A percentile compares a stretch with the other conserved stretches of the same genome.
Conservation (phyloP, 176 grass and related monocot genomes). For the Triticum monococcum region DNA sequence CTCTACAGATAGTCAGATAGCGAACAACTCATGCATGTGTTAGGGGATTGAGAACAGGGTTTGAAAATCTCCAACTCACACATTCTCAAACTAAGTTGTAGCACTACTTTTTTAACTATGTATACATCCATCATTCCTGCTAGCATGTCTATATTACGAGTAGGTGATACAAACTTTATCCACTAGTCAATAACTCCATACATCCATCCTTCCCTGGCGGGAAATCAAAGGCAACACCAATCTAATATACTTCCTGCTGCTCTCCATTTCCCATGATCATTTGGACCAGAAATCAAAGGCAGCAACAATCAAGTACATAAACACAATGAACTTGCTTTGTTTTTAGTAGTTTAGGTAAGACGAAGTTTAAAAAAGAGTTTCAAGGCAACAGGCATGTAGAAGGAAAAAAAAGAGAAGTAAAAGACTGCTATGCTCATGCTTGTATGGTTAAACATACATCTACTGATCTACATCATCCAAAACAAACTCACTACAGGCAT, state of each 20-base stretch:
- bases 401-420: neutral
- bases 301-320: neutral
- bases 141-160: neutral
- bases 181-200: neutral
- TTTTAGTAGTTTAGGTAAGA: neutral
- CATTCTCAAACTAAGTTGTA: neutral
- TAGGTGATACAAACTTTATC: neutral
- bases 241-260: neutral
- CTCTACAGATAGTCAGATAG: neutral
- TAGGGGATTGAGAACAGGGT: neutral
- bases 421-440: neutral
- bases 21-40: neutral
- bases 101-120: neutral
- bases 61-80: neutral
- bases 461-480: neutral
- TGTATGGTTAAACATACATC: neutral
- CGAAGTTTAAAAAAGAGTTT: neutral
- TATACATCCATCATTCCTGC: neutral
- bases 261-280: neutral
- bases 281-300: neutral
- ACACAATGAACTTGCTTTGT: slow-evolving; percentile 1
- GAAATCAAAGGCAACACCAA: neutral
- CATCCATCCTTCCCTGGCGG: neutral
- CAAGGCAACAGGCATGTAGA: slow-evolving; percentile 1
- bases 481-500: neutral